Conservation (phyloP, 192 early-diverging fungal genomes). For the Coemansia sp. region DNA sequence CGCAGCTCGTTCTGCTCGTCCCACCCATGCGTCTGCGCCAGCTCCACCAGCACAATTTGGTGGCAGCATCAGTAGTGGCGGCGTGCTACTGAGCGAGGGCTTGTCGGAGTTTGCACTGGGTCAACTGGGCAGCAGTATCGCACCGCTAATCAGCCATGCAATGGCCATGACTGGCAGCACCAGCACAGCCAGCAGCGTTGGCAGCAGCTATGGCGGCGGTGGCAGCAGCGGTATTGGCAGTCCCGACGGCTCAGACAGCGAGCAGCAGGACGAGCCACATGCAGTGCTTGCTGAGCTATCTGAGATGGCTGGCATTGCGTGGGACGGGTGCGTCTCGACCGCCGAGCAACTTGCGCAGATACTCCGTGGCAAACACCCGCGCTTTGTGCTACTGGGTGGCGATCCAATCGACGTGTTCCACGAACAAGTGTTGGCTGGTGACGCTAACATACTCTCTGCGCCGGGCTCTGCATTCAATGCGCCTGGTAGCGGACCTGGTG, state of each 20-base stretch:
- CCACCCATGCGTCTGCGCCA: neutral
- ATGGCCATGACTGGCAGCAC: slow-evolving; percentile 24
- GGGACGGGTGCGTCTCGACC: slow-evolving; percentile 54
- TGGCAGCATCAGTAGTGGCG: neutral
- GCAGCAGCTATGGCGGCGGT: slow-evolving; percentile 31
- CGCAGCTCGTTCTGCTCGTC: neutral
- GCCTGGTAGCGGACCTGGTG: slow-evolving; percentile 49
- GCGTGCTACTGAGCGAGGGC: slow-evolving; percentile 41
- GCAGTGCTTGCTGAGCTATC: slow-evolving; percentile 28
- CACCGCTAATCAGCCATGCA: slow-evolving; percentile 44
- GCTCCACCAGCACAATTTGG: neutral
- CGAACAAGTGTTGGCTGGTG: slow-evolving; percentile 40
- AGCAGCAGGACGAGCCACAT: slow-evolving; percentile 13
- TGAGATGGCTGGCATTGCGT: slow-evolving; percentile 48
- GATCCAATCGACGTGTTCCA: slow-evolving; percentile 33
- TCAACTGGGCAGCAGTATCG: slow-evolving; percentile 39
- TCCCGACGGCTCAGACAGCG: slow-evolving; percentile 10
- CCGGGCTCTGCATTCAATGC: slow-evolving; percentile 50
- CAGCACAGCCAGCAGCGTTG: slow-evolving; percentile 27
- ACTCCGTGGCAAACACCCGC: slow-evolving; percentile 52
- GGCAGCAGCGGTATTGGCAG: slow-evolving; percentile 51
- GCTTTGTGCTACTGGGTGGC: slow-evolving; percentile 47
- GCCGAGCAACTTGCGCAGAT: slow-evolving; percentile 52
- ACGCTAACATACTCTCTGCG: slow-evolving; percentile 47
- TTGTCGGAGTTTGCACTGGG: slow-evolving; percentile 53